Conservation (phyloP, 2,329 filamentous ascomycete species). For the Penicillium fuscoglaucum region DNA sequence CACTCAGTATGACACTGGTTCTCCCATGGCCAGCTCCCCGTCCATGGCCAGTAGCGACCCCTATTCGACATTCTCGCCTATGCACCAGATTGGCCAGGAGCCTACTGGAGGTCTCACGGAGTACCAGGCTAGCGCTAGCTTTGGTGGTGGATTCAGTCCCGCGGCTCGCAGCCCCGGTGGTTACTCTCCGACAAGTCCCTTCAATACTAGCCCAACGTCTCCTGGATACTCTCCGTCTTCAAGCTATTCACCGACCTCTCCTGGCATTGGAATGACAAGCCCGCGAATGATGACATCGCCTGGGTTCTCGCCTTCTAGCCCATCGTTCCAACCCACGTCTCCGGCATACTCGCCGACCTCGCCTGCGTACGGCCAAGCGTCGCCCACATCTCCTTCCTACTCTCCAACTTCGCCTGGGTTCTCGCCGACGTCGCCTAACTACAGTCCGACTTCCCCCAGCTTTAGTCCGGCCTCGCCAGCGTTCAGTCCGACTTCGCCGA, state of each 20-base stretch:
- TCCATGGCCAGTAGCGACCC: slow-evolving; percentile 64
- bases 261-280: slow-evolving; percentile 60
- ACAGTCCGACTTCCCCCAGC: slow-evolving; percentile 60
- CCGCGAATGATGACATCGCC: slow-evolving; percentile 59
- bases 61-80: slow-evolving; percentile 68
- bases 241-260: slow-evolving; percentile 74
- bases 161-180: slow-evolving; percentile 63
- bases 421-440: slow-evolving; percentile 61
- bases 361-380: slow-evolving; percentile 66
- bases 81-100: slow-evolving; percentile 68
- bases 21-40: slow-evolving; percentile 61
- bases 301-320: slow-evolving; percentile 56
- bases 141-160: slow-evolving; percentile 64
- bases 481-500: slow-evolving; percentile 59
- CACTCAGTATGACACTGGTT: slow-evolving; percentile 83
- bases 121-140: slow-evolving; percentile 61
- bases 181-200: slow-evolving; percentile 71
- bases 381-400: slow-evolving; percentile 59
- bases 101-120: slow-evolving; percentile 58
- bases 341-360: slow-evolving; percentile 77
- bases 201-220: slow-evolving; percentile 70
- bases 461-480: slow-evolving; percentile 54
- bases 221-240: slow-evolving; percentile 63
- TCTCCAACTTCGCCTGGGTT: slow-evolving; percentile 57
- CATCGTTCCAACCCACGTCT: slow-evolving; percentile 55